Conservation (phyloP, 345 rosid species). For the Populus deltoides region DNA sequence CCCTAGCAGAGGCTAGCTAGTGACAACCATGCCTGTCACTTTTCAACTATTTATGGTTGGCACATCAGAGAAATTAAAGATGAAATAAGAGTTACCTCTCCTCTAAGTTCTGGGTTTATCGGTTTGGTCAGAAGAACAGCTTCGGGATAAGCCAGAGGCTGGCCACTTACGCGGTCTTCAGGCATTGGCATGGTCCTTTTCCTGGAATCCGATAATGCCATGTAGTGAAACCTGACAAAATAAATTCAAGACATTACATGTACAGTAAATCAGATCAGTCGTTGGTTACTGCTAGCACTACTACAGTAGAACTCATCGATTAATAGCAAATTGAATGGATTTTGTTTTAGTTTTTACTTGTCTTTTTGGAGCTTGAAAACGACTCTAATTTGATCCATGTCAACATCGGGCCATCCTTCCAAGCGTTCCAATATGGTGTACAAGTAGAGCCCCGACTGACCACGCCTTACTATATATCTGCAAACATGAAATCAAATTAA, state of each 20-base stretch:
- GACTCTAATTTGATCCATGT: constrained; percentile 81
- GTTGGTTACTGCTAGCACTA: too few relatives aligned
- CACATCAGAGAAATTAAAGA: neutral
- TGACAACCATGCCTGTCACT: neutral
- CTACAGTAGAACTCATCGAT: too few relatives aligned
- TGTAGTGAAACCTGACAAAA: constrained; percentile 57
- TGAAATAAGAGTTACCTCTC: constrained; percentile 9
- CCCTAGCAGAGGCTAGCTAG: too few relatives aligned
- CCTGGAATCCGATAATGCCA: constrained; percentile 69
- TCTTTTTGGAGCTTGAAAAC: constrained; percentile 67
- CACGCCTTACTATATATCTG: constrained; percentile 75
- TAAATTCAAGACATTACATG: too few relatives aligned
- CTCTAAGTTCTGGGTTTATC: constrained; percentile 5
- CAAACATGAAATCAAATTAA: neutral
- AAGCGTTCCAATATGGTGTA: constrained; percentile 69
- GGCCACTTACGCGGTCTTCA: constrained; percentile 10
- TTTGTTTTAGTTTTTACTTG: constrained; percentile 33
- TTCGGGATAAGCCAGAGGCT: constrained; percentile 12
- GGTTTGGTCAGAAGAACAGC: constrained; percentile 18
- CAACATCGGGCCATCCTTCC: constrained; percentile 77
- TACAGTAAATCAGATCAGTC: too few relatives aligned
- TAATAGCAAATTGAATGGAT: neutral
- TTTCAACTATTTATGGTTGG: too few relatives aligned
- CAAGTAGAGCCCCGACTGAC: constrained; percentile 58
- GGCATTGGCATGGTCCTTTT: constrained; percentile 73